Base-by-base conservation (phyloP, 306 rosid species). In the Crotalaria pallida region DNA sequence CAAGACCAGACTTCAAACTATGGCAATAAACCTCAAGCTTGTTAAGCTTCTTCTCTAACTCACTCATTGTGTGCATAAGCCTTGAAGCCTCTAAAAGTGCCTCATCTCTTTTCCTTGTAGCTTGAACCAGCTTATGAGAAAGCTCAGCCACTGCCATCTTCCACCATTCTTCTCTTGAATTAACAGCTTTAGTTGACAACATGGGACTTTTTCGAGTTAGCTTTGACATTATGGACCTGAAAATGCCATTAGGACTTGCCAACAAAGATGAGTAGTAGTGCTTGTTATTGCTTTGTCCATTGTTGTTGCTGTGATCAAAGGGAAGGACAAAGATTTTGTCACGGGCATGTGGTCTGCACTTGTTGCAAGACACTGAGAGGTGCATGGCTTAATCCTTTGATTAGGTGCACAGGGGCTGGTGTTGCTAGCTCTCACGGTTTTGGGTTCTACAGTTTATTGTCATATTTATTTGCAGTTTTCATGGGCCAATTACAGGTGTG, bases 281-380 rank as follows among this genome's bases (percentile, higher is more conserved):
- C 29, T 80, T 88, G 43, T 59, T n/a, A n/a, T n/a, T 84, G 27
- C 18, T 45, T 3, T 51, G 29, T 21, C 62, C 73, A n/a, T 58
- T 82, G 79, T 43, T 77, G 43, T 24, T 19, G 57, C 1, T 0
- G 9, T 31, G 22, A 15, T 94, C 97, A 5, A 85, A 61, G 0
- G 99, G 97, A 15, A 84, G 91, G 9, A 94, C 86, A 9, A 96
- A 84, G 82, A 88, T 82, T 81, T 86, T 94, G 70, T 94, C 99
- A 1, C 99, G 86, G 4, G 85, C 77, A 21, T 84, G 81, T 1
- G 99, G 99, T 6, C 99, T 84, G 69, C 99, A 94, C 81, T 91
- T 91, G 85, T 84, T 87, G 84, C 96, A 94, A 3, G 81, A 75
- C 6, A 94, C 87, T 9, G 96, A 83, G 4, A 55, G 83, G 4